Percentiles rank a stretch among this genome's conserved stretches.
These are phyloP conservation scores for Pestalotiopsis sp. DNA, from an alignment of 2,329 filamentous ascomycete species.

Conservation along the genomic window DNA sequence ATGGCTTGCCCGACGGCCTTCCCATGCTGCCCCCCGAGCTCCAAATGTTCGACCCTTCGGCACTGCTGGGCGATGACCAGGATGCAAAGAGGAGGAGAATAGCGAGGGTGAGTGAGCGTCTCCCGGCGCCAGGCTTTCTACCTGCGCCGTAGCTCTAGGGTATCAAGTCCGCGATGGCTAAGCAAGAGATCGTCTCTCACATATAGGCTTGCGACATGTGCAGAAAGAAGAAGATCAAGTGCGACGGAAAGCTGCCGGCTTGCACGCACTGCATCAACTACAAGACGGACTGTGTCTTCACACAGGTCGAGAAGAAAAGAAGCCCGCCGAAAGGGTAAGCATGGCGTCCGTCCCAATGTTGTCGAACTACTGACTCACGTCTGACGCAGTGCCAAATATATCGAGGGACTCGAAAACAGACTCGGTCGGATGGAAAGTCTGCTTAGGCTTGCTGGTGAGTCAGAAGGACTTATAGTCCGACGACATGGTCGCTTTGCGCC, in stretches of 20 bases:
- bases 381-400: constrained; percentile 81
- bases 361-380: not conserved
- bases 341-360: constrained; percentile 10
- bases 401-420: constrained; percentile 93
- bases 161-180: constrained; percentile 15
- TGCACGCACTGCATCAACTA: constrained; percentile 98
- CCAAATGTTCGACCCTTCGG: constrained; percentile 58
- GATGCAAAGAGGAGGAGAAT: constrained; percentile 90
- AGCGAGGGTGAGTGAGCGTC: constrained; percentile 66
- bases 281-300: constrained; percentile 97
- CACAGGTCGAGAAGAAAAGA: constrained; percentile 97
- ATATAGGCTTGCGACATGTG: constrained; percentile 93
- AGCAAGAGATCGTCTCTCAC: not conserved
- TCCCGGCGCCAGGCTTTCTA: not conserved
- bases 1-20: constrained; percentile 57
- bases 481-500: not conserved
- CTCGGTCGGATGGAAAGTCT: constrained; percentile 95
- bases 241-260: constrained; percentile 91
- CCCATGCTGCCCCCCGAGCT: constrained; percentile 60
- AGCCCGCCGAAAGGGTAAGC: constrained; percentile 92
- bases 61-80: constrained; percentile 65
- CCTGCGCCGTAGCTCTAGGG: not conserved
- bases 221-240: constrained; percentile 96
- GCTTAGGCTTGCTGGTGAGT: constrained; percentile 74
- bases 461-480: not conserved